Evolutionary conservation across 352 stramenopile species (phyloP).

Genomic region (Pythium insidiosum): DNA sequence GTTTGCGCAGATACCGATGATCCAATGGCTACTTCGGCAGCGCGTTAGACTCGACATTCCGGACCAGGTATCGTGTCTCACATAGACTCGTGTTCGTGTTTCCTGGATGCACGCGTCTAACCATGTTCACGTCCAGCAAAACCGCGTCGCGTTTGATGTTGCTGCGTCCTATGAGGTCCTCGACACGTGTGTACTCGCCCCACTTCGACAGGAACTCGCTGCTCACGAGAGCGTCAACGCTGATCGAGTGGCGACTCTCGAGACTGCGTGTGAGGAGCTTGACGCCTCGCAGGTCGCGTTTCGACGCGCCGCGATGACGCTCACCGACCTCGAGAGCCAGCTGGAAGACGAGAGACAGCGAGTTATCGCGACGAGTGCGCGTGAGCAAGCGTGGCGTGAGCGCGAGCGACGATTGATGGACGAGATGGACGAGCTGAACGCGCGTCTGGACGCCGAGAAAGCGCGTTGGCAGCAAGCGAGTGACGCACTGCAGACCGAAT

Average conservation of each 20-base stretch:
- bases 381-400: conserved; percentile 21
- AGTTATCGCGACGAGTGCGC: conserved; percentile 9
- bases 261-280: conserved; percentile 8
- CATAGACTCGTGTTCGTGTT: no score
- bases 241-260: conserved; percentile 12
- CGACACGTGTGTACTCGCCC: conserved; percentile 28
- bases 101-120: no score
- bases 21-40: conserved; percentile 26
- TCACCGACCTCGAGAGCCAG: conserved; percentile 28
- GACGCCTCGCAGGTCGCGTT: conserved; percentile 10
- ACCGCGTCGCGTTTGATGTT: conserved; percentile 37
- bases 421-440: conserved; percentile 9
- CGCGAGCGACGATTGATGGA: conserved; percentile 4
- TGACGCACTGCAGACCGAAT: not conserved
- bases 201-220: conserved; percentile 14
- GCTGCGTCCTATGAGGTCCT: conserved; percentile 31
- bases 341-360: conserved; percentile 15
- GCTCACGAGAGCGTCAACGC: conserved; percentile 11
- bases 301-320: conserved; percentile 21
- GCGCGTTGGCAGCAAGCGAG: not conserved
- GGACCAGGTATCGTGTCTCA: conserved; percentile 25
- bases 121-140: conserved; percentile 16
- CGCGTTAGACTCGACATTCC: conserved; percentile 34
- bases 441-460: not conserved
- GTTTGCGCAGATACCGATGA: conserved; percentile 25